phyloP scores from a whole-genome alignment of 208 protist genomes.

The Crithidia fasciculata region DNA sequence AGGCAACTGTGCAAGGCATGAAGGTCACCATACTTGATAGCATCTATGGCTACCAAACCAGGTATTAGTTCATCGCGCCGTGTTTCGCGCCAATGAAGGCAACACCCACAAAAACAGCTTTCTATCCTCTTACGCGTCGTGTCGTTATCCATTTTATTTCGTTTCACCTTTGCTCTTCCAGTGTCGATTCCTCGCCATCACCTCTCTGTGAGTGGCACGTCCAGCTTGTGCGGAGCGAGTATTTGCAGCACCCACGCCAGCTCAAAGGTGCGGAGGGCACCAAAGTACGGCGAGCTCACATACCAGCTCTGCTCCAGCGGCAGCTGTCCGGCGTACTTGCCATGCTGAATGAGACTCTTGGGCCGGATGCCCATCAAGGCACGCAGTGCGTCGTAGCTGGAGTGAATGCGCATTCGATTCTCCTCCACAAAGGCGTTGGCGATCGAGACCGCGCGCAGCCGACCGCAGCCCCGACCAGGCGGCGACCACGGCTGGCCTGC shows the following conservation, averaged over 20 bases:
- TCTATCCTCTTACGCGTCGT: too few species aligned
- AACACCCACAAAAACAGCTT: too few species aligned
- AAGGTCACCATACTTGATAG: too few species aligned
- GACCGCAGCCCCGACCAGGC: slow-evolving; percentile 42
- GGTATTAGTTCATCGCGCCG: too few species aligned
- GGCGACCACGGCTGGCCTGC: slow-evolving; percentile 43
- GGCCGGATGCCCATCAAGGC: slow-evolving; percentile 80
- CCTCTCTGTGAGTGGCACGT: slow-evolving; percentile 3
- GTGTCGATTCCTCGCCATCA: neutral
- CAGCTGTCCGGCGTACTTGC: slow-evolving; percentile 79
- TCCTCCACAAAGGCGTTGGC: slow-evolving; percentile 89
- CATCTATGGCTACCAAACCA: too few species aligned
- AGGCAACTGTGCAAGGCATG: too few species aligned
- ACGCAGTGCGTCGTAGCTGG: slow-evolving; percentile 71
- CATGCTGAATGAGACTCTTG: slow-evolving; percentile 69
- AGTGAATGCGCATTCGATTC: slow-evolving; percentile 67
- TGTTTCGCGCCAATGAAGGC: too few species aligned
- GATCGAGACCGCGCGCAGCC: slow-evolving; percentile 69
- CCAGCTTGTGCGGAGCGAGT: slow-evolving; percentile 47
- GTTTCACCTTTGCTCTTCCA: neutral
- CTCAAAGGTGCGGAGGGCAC: slow-evolving; percentile 81
- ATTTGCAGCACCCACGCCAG: slow-evolving; percentile 78
- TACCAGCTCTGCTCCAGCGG: slow-evolving; percentile 87
- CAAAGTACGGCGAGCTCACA: slow-evolving; percentile 82
- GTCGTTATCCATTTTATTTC: too few species aligned